Conservation (phyloP, 176 grass and related monocot genomes). For the Alloteropsis semialata region DNA sequence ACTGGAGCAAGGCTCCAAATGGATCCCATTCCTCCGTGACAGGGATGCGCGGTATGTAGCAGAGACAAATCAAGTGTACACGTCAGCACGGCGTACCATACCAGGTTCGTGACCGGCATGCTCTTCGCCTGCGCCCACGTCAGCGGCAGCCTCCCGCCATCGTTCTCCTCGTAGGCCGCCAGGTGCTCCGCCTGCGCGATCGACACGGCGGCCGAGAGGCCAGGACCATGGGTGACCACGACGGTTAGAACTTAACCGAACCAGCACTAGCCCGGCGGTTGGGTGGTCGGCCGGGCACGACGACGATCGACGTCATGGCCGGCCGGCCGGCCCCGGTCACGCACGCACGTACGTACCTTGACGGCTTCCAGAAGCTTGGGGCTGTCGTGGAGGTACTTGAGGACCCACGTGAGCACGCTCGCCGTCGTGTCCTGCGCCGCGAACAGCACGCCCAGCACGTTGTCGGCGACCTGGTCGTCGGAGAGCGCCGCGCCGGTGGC, state of each 20-base stretch:
- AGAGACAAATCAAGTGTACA: not conserved
- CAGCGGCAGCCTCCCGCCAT: constrained; percentile 37
- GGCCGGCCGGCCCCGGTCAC: too few relatives aligned
- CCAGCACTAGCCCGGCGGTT: not conserved
- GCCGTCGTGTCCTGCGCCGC: constrained; percentile 73
- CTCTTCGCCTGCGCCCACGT: constrained; percentile 60
- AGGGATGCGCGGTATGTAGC: not conserved
- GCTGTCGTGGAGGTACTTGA: constrained; percentile 55
- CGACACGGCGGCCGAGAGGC: not conserved
- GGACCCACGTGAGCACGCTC: constrained; percentile 66
- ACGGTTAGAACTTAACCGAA: not conserved
- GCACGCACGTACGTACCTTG: constrained; percentile 24
- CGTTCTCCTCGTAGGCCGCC: constrained; percentile 31
- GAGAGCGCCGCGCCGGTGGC: constrained; percentile 29
- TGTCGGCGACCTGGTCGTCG: constrained; percentile 60
- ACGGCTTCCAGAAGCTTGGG: constrained; percentile 61
- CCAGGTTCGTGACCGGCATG: constrained; percentile 55
- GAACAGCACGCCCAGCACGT: constrained; percentile 62
- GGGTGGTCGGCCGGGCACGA: not conserved
- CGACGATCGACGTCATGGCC: too few relatives aligned
- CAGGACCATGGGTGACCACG: not conserved
- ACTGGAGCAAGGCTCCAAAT: not conserved
- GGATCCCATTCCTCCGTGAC: not conserved
- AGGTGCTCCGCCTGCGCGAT: constrained; percentile 56
- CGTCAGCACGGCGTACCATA: constrained; percentile 16